These are phyloP conservation scores for Cynara cardunculus DNA, from an alignment of 129 eudicot species.

Conservation along the genomic window DNA sequence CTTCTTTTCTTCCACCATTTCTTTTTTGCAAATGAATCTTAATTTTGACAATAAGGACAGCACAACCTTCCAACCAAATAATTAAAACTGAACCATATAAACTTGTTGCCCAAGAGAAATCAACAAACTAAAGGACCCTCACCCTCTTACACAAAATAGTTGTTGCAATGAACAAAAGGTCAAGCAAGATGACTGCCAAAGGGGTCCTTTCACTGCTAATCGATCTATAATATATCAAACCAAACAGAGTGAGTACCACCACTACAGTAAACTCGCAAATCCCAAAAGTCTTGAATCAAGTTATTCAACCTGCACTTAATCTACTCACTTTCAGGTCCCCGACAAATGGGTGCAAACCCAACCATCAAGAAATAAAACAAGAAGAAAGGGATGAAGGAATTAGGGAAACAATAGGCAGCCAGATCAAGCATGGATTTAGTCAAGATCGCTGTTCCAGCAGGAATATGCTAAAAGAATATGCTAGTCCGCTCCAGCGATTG, in stretches of 20 bases:
- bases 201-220: too few species aligned
- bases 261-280: neutral
- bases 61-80: too few species aligned
- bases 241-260: neutral
- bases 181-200: neutral
- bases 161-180: neutral
- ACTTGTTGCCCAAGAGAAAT: slow-evolving; percentile 1
- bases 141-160: neutral
- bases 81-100: neutral
- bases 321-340: neutral
- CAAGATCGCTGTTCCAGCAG: neutral
- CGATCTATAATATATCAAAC: neutral
- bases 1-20: neutral
- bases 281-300: neutral
- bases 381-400: neutral
- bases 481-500: neutral
- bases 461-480: neutral
- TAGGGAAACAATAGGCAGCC: neutral
- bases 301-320: neutral
- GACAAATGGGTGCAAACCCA: neutral
- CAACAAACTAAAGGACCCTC: neutral
- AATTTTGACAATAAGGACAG: neutral
- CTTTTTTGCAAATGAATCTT: neutral
- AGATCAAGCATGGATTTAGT: neutral
- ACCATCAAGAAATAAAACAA: neutral